phyloP scores from a whole-genome alignment of 331 rosid species.

The Malus hybrid region DNA sequence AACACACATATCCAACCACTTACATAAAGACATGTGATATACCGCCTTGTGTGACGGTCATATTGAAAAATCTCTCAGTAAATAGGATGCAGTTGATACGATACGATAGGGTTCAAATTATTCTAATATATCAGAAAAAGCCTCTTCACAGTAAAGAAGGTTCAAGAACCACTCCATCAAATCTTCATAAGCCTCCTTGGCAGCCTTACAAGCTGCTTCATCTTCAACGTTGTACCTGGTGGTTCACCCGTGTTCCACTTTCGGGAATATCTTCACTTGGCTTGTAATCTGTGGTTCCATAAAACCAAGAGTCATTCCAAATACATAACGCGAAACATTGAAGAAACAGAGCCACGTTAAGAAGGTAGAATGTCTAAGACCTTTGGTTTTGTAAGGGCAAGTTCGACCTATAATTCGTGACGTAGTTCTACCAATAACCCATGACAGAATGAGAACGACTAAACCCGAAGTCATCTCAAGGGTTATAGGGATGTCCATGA shows the following conservation, averaged over 20 bases:
- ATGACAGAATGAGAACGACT: too few relatives aligned
- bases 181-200: conserved; percentile 57
- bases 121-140: conserved; percentile 3
- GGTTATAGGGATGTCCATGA: neutral
- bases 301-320: neutral
- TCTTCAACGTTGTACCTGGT: conserved; percentile 40
- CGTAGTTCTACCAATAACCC: too few relatives aligned
- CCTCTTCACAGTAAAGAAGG: neutral
- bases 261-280: conserved; percentile 53
- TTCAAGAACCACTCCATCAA: conserved; percentile 49
- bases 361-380: neutral
- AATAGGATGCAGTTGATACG: neutral
- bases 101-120: neutral
- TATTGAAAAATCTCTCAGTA: neutral
- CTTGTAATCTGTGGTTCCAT: conserved; percentile 27
- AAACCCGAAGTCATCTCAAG: neutral
- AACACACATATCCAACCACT: too few relatives aligned
- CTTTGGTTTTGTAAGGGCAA: too few relatives aligned
- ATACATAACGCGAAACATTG: too few relatives aligned
- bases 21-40: too few relatives aligned
- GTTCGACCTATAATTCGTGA: too few relatives aligned
- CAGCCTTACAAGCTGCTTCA: conserved; percentile 43
- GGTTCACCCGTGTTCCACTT: conserved; percentile 25
- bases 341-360: neutral
- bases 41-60: too few relatives aligned